Evolutionary conservation across 257 asterid species (phyloP), one percentile per base, ranked within the genome.

Genomic region (Petunia axillaris): DNA sequence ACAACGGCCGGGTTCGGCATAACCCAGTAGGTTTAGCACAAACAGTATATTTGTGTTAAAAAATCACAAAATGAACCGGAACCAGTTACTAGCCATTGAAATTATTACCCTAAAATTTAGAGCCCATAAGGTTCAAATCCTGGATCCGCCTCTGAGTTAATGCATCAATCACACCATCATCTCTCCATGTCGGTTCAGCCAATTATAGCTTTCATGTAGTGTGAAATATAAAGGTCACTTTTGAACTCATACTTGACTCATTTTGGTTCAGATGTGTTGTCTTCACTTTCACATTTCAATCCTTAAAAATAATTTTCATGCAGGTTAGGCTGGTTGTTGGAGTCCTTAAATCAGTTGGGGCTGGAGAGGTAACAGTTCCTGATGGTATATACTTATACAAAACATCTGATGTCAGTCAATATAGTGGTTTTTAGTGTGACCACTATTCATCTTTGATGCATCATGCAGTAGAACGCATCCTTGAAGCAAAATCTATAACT

Each of bases 291-390:
- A 71, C 6, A 48, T 50, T 8, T 48, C 44, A 16, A 48, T 11
- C 48, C 44, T 5, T 48, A 2, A 37, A 75, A 67, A 38, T 48
- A 64, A 76, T 40, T 75, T 52, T 71, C 67, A 81, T 60, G 80
- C 98, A 94, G 99, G 99, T 96, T 74, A 90, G 98, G 82, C 84
- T 96, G 91, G 85, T 96, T 5, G 98, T 92, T 73, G 99, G 98
- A 79, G 96, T 83, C 87, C 91, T 96, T 81, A 96, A 94, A 85
- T 65, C 91, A 8, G 98, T 92, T 80, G 98, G 98, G 85, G 82
- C 89, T 0, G 94, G 97, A 15, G 92, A 89, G 36, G 81, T 94
- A 80, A 88, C 92, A 35, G 84, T 86, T 76, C 78, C 90, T 25
- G 98, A 96, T 82, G 99, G 99, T 96, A 91, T 68, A 79, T 11